A percentile compares a stretch with the other conserved stretches of the same genome.
Conservation (phyloP, 2,329 filamentous ascomycete species). For the Zasmidium citrigriseum region DNA sequence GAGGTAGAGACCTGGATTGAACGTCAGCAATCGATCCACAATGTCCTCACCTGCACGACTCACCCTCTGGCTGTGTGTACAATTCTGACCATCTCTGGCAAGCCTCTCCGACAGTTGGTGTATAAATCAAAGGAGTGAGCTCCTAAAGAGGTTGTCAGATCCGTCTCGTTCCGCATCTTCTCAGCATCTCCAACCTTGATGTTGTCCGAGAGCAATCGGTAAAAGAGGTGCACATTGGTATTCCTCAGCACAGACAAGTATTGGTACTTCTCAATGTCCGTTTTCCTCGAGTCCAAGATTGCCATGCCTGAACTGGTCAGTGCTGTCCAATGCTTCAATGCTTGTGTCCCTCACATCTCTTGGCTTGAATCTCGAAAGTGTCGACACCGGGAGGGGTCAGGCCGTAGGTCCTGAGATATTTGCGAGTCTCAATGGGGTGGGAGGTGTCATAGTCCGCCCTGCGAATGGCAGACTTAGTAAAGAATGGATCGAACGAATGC, state of each 20-base stretch:
- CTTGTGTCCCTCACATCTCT: constrained; percentile 47
- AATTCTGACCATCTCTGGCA: constrained; percentile 95
- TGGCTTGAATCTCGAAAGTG: constrained; percentile 50
- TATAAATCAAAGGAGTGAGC: constrained; percentile 83
- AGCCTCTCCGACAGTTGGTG: constrained; percentile 89
- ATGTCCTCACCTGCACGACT: constrained; percentile 17
- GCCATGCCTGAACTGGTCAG: constrained; percentile 60
- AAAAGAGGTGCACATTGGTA: constrained; percentile 79
- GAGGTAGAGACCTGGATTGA: constrained; percentile 71
- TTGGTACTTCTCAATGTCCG: constrained; percentile 77
- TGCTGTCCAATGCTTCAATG: neutral
- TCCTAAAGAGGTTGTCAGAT: constrained; percentile 52
- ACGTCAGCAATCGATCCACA: neutral
- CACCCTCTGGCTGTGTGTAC: constrained; percentile 89
- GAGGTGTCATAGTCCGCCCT: constrained; percentile 51
- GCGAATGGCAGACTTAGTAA: constrained; percentile 13
- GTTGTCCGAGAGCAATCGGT: constrained; percentile 77
- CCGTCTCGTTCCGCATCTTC: neutral
- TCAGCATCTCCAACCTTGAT: constrained; percentile 48
- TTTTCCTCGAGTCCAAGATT: constrained; percentile 70
- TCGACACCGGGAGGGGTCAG: constrained; percentile 54
- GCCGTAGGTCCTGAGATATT: constrained; percentile 54
- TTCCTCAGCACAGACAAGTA: constrained; percentile 76
- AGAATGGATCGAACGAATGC: neutral
- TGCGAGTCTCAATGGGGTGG: constrained; percentile 51